Percentiles rank a stretch among this genome's conserved stretches.
phyloP scores from a whole-genome alignment of 331 rosid species.

The Dryas integrifolia region DNA sequence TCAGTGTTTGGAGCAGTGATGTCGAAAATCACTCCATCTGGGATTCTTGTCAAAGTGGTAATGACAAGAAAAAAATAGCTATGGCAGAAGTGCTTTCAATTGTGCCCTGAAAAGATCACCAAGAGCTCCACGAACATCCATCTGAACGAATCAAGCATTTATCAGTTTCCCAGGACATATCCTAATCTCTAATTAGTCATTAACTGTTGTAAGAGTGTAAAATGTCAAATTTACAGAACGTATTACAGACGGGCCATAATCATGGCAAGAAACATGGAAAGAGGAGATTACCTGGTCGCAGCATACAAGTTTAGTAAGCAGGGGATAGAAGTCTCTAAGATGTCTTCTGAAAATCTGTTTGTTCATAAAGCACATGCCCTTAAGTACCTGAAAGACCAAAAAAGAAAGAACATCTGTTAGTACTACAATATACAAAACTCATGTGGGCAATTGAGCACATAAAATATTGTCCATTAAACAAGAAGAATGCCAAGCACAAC shows the following conservation, averaged over 20 bases:
- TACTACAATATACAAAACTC: neutral
- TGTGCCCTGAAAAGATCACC: slow-evolving; percentile 90
- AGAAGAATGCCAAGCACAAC: neutral
- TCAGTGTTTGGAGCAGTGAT: neutral
- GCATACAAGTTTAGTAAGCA: slow-evolving; percentile 91
- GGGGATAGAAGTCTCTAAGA: slow-evolving; percentile 86
- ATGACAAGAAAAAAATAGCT: neutral
- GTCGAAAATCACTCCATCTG: slow-evolving; percentile 7
- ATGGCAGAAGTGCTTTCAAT: slow-evolving; percentile 82
- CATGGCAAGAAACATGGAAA: slow-evolving; percentile 16
- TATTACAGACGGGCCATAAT: neutral
- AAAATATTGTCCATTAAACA: neutral
- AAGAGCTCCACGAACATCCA: slow-evolving; percentile 94
- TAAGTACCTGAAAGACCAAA: slow-evolving; percentile 64
- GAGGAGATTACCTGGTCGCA: slow-evolving; percentile 85
- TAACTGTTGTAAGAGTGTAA: neutral
- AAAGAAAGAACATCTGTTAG: neutral
- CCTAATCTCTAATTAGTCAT: neutral
- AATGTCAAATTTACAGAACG: neutral
- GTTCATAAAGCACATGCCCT: slow-evolving; percentile 91
- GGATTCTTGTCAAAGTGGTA: slow-evolving; percentile 8
- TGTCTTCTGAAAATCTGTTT: slow-evolving; percentile 80
- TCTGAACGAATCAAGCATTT: slow-evolving; percentile 51
- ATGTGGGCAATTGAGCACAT: neutral
- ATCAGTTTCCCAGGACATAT: slow-evolving; percentile 27